phyloP scores from a whole-genome alignment of 495 filamentous ascomycete species.

The Aspergillus steynii region DNA sequence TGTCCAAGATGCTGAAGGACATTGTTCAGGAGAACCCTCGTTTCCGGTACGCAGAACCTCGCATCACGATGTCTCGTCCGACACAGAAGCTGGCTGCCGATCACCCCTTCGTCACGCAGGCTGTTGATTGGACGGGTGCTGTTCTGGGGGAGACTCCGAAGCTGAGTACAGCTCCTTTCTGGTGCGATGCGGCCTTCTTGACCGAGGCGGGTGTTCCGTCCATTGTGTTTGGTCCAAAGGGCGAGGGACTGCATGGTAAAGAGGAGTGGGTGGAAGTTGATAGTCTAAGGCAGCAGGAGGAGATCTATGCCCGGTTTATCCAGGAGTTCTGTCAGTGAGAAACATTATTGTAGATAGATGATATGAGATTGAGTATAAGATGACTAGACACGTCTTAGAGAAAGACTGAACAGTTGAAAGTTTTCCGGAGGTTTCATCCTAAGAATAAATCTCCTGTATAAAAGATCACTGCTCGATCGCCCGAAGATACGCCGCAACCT shows the following conservation, averaged over 20 bases:
- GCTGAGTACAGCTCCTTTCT: conserved; percentile 32
- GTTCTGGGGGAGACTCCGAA: conserved; percentile 19
- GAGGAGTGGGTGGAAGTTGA: conserved; percentile 47
- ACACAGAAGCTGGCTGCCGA: conserved; percentile 30
- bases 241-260: conserved; percentile 43
- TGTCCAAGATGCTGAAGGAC: conserved; percentile 22
- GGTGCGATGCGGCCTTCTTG: conserved; percentile 47
- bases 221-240: conserved; percentile 44
- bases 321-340: conserved; percentile 32
- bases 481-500: conserved; percentile 19
- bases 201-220: conserved; percentile 39
- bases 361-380: background rate
- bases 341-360: no score
- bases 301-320: conserved; percentile 25
- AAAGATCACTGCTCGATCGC: conserved; percentile 12
- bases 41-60: conserved; percentile 31
- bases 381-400: no score
- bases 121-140: conserved; percentile 19
- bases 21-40: conserved; percentile 22
- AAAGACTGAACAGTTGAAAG: no score
- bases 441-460: no score
- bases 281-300: conserved; percentile 29
- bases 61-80: conserved; percentile 35
- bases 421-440: no score
- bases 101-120: conserved; percentile 36